phyloP scores from a whole-genome alignment of 768 basidiomycete species.

The Kwoniella dejecticola region DNA sequence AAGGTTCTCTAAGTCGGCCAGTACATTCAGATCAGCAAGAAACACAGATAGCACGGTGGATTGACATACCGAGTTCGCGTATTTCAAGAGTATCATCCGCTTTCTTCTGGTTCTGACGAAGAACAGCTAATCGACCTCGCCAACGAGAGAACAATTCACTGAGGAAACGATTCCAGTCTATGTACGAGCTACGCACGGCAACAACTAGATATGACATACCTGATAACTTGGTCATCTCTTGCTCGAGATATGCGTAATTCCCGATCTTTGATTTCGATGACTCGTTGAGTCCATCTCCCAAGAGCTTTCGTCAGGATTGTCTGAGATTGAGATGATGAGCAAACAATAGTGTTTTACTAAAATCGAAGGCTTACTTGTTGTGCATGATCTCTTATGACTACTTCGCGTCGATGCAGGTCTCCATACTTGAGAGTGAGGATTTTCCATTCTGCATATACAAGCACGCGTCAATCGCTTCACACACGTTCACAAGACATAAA shows the following conservation, averaged over 20 bases:
- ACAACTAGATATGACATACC: constrained; percentile 8
- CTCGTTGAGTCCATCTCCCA: constrained; percentile 35
- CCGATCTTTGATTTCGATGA: constrained; percentile 43
- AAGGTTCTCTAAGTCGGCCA: constrained; percentile 6
- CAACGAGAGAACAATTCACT: constrained; percentile 17
- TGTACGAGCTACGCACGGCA: background rate
- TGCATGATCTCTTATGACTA: background rate
- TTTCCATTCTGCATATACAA: constrained; percentile 27
- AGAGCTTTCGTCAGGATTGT: constrained; percentile 15
- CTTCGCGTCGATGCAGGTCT: constrained; percentile 5
- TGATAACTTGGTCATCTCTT: constrained; percentile 11
- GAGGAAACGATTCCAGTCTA: background rate
- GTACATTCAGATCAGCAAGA: background rate
- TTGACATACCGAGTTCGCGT: constrained; percentile 17
- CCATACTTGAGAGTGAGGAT: constrained; percentile 11
- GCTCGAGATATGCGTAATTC: constrained; percentile 36
- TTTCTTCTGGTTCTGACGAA: constrained; percentile 10
- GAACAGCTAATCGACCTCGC: constrained; percentile 12
- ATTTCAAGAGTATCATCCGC: constrained; percentile 22
- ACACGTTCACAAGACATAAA: background rate
- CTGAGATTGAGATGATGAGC: constrained; percentile 13
- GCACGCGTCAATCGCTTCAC: background rate
- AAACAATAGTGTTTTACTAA: background rate
- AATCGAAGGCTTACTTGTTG: constrained; percentile 12
- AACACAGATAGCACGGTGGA: too few relatives aligned